Evolutionary conservation across 257 asterid genomes (phyloP), one percentile per base, ranked within the genome.

Genomic region (Hygrophila difformis): DNA sequence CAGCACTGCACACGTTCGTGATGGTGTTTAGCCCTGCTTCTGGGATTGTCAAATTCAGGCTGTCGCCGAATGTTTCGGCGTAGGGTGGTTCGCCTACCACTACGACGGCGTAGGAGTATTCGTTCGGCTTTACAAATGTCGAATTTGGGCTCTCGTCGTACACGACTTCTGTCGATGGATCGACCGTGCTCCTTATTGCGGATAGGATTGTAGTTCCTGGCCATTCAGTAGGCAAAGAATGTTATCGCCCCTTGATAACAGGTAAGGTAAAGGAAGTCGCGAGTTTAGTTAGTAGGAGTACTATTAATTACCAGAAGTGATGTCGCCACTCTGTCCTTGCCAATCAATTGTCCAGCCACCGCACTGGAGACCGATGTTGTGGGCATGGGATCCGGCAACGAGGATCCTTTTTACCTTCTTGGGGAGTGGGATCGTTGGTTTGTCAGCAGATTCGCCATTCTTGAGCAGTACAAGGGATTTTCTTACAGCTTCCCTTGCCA

Each of bases 311-410:
- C 71, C 67, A 10, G 57, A 39, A 16, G 69, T 67, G 23, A 51
- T 44, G 49, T 67, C 42, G 51, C 66, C 69, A 49, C 58, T 47
- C 43, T 51, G 33, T 6, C 69, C 74, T 9, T 63, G 67, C 75
- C 75, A 68, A 24, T 62, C 54, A 21, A 68, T 68, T 0, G 75
- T 63, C 75, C 67, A 68, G 4, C 76, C 76, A 5, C 76, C 76
- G 10, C 76, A 69, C 17, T 63, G 76, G 64, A 63, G 21, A 11
- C 75, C 71, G 1, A 67, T 51, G 12, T 67, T 19, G 59, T 67
- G 26, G 8, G 69, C 74, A 19, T 67, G 74, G 8, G 68, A 63
- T 17, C 71, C 75, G 12, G 75, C 68, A 9, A 69, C 65, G 15
- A 69, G 68, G 10, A 69, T 47, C 58, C 63, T 69, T 12, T 20